A percentile compares a stretch with the other conserved stretches of the same genome.
phyloP scores from a whole-genome alignment of 2,329 filamentous ascomycete genomes.

The Arthrobotrys iridis region DNA sequence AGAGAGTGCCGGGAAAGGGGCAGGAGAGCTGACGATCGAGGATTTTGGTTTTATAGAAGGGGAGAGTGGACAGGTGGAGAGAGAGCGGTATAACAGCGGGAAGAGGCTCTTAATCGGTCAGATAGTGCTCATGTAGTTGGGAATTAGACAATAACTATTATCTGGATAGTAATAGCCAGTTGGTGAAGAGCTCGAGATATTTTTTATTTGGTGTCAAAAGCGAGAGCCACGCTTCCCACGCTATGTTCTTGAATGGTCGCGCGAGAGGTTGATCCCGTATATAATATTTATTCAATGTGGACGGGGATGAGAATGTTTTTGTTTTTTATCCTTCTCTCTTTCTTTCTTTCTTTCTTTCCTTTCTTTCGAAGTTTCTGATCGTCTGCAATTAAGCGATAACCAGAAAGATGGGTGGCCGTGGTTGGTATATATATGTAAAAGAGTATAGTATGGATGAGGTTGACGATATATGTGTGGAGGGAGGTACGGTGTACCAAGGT shows the following conservation, averaged over 20 bases:
- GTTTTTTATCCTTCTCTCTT: not conserved
- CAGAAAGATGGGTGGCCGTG: constrained; percentile 2
- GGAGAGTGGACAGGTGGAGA: constrained; percentile 41
- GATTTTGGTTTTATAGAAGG: constrained; percentile 28
- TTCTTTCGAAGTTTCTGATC: constrained; percentile 29
- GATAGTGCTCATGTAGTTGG: constrained; percentile 2
- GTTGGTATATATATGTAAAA: not conserved
- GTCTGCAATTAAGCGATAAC: constrained; percentile 52
- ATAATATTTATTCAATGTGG: constrained; percentile 36
- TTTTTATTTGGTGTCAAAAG: not conserved
- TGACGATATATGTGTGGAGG: not conserved
- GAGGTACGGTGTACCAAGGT: not conserved
- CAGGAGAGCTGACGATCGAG: constrained; percentile 42
- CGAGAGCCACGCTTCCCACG: constrained; percentile 29
- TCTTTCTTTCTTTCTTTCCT: not conserved
- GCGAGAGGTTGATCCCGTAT: constrained; percentile 51
- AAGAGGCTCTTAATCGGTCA: constrained; percentile 43
- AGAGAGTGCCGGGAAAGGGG: constrained; percentile 13
- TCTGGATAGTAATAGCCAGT: not conserved
- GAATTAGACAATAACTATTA: constrained; percentile 14
- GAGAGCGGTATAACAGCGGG: constrained; percentile 25
- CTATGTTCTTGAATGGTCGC: constrained; percentile 41
- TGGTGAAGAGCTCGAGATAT: not conserved
- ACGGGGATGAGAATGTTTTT: constrained; percentile 16
- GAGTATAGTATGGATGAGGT: not conserved